Conservation (phyloP, 192 early-diverging fungal species). For the Oehlia diaphana region DNA sequence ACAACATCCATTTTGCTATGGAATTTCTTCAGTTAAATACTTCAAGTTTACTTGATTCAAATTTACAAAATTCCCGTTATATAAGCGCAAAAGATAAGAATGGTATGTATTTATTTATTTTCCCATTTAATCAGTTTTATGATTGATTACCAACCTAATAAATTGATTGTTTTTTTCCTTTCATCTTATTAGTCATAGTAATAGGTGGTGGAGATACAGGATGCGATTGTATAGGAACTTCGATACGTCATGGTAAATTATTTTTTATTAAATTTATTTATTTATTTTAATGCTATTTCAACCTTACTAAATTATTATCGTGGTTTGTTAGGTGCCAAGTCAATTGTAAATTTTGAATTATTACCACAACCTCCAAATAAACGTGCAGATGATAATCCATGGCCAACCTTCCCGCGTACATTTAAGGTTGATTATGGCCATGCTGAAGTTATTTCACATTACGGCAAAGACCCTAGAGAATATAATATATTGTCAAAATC, state of each 20-base stretch:
- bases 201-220: conserved; percentile 99
- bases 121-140: not conserved
- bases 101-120: conserved; percentile 35
- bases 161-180: not conserved
- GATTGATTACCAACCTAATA: not conserved
- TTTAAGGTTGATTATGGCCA: conserved; percentile 98
- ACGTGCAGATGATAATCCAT: conserved; percentile 89
- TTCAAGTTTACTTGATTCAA: conserved; percentile 80
- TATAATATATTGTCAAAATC: conserved; percentile 95
- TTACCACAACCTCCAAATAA: conserved; percentile 86
- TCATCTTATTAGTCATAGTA: conserved; percentile 64
- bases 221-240: conserved; percentile 94
- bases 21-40: conserved; percentile 93
- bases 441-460: conserved; percentile 81
- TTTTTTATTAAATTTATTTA: not conserved
- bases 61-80: conserved; percentile 71
- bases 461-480: conserved; percentile 94
- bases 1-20: conserved; percentile 98
- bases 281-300: not conserved
- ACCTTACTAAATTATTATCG: not conserved
- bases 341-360: conserved; percentile 96
- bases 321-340: conserved; percentile 59
- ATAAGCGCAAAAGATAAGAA: conserved; percentile 88
- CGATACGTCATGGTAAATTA: conserved; percentile 73
- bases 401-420: conserved; percentile 95